Conservation (phyloP, 345 rosid species). For the Eutrema japonicum region DNA sequence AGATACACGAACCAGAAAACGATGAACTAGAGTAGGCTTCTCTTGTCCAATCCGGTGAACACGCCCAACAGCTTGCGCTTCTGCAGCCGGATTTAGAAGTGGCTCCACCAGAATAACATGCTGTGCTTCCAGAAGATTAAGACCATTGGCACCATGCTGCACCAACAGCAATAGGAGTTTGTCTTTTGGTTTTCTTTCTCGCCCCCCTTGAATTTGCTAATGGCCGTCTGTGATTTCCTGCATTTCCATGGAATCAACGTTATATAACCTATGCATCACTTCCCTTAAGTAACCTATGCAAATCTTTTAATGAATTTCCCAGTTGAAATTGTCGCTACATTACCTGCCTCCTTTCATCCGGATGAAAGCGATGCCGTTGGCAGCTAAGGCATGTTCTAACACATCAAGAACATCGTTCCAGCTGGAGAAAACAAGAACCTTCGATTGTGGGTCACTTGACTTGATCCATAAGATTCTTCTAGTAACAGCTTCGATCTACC, state of each 20-base stretch:
- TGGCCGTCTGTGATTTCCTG: constrained; percentile 89
- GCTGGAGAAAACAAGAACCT: constrained; percentile 95
- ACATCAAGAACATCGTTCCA: constrained; percentile 99
- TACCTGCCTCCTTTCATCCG: constrained; percentile 99
- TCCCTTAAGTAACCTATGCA: not conserved
- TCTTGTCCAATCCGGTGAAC: constrained; percentile 94
- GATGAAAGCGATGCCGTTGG: constrained; percentile 66
- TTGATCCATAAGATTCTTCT: constrained; percentile 92
- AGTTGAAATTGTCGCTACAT: constrained; percentile 19
- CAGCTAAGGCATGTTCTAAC: constrained; percentile 77
- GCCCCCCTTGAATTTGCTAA: constrained; percentile 67
- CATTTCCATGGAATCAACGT: constrained; percentile 30
- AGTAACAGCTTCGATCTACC: constrained; percentile 87
- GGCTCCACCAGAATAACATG: constrained; percentile 97
- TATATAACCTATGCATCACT: not conserved
- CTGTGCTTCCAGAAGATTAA: constrained; percentile 92
- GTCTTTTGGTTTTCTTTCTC: constrained; percentile 39
- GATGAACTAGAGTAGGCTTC: constrained; percentile 79
- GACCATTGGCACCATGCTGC: constrained; percentile 97
- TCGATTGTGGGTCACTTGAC: constrained; percentile 67
- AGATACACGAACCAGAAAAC: constrained; percentile 68
- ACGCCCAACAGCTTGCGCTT: constrained; percentile 95
- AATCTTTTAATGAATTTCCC: not conserved
- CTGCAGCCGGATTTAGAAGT: constrained; percentile 91
- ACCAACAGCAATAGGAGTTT: constrained; percentile 63